Conservation (phyloP, 306 rosid genomes). For the Benincasa hispida region DNA sequence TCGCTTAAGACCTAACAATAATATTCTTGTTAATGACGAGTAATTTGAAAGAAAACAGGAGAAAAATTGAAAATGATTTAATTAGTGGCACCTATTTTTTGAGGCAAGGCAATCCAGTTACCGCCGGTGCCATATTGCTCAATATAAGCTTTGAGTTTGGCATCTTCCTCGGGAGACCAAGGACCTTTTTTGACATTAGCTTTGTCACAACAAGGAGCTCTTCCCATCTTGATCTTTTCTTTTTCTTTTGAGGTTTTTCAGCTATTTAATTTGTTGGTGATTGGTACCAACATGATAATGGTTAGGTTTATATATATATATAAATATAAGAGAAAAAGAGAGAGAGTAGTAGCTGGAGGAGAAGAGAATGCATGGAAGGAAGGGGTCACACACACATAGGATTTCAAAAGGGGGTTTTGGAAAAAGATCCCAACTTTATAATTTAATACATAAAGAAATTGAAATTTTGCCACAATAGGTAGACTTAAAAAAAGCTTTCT, state of each 20-base stretch:
- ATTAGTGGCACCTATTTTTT: slow-evolving; percentile 88
- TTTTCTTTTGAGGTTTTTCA: slow-evolving; percentile 4
- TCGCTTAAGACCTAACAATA: slow-evolving; percentile 64
- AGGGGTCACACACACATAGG: not conserved
- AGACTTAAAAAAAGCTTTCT: slow-evolving; percentile 15
- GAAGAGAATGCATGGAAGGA: slow-evolving; percentile 9
- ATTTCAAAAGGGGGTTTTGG: not conserved
- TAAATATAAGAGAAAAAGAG: slow-evolving; percentile 9
- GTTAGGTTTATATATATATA: not conserved
- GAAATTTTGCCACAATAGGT: slow-evolving; percentile 25
- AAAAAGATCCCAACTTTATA: slow-evolving; percentile 14
- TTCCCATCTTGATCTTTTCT: slow-evolving; percentile 44
- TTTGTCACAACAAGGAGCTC: slow-evolving; percentile 99
- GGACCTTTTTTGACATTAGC: slow-evolving; percentile 98
- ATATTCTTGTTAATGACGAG: no score
- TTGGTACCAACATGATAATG: not conserved
- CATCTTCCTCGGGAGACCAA: slow-evolving; percentile 98
- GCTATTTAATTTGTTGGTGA: not conserved
- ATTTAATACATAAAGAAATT: slow-evolving; percentile 20
- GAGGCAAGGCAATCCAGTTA: slow-evolving; percentile 96
- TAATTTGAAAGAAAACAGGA: no score
- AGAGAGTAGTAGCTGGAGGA: slow-evolving; percentile 52
- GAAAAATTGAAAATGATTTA: no score
- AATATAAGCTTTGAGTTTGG: slow-evolving; percentile 82
- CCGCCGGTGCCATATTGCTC: slow-evolving; percentile 80